phyloP scores from a whole-genome alignment of 768 basidiomycete genomes.

The Gelatoporia subvermispora region DNA sequence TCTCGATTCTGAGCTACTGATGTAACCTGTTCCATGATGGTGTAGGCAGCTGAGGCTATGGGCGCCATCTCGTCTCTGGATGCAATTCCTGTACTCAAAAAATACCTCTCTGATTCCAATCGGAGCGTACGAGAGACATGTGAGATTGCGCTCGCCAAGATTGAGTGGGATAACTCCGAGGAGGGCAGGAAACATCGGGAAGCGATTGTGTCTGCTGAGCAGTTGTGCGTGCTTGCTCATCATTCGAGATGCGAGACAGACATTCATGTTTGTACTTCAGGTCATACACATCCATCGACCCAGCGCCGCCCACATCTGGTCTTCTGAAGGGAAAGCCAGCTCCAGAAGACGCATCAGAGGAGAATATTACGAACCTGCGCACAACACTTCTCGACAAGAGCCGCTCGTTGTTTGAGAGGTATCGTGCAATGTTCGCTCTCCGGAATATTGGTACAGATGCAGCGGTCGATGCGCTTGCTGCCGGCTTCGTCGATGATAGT shows the following conservation, averaged over 20 bases:
- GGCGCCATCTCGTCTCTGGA: conserved; percentile 77
- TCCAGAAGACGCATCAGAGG: conserved; percentile 43
- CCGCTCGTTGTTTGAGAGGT: conserved; percentile 83
- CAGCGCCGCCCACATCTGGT: conserved; percentile 74
- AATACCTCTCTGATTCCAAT: conserved; percentile 69
- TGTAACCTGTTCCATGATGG: not conserved
- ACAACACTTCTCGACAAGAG: conserved; percentile 57
- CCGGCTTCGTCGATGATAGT: conserved; percentile 84
- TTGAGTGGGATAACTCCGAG: conserved; percentile 84
- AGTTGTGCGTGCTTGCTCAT: conserved; percentile 4
- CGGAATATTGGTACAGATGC: conserved; percentile 84
- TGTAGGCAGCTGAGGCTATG: conserved; percentile 95
- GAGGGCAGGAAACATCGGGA: conserved; percentile 51
- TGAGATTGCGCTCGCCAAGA: conserved; percentile 94
- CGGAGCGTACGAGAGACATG: conserved; percentile 89
- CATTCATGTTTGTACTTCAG: conserved; percentile 30
- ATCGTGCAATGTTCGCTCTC: conserved; percentile 97
- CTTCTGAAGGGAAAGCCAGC: conserved; percentile 52
- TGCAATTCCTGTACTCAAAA: conserved; percentile 64
- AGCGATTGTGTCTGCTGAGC: conserved; percentile 4
- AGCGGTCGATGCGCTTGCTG: conserved; percentile 87
- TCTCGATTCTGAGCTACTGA: not conserved
- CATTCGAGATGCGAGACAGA: not conserved
- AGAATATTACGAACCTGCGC: conserved; percentile 50
- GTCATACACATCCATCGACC: conserved; percentile 80